Evolutionary conservation across 2,329 filamentous ascomycete genomes (phyloP), one percentile per base, ranked within the genome.

Genomic region (Colletotrichum endophyticum): DNA sequence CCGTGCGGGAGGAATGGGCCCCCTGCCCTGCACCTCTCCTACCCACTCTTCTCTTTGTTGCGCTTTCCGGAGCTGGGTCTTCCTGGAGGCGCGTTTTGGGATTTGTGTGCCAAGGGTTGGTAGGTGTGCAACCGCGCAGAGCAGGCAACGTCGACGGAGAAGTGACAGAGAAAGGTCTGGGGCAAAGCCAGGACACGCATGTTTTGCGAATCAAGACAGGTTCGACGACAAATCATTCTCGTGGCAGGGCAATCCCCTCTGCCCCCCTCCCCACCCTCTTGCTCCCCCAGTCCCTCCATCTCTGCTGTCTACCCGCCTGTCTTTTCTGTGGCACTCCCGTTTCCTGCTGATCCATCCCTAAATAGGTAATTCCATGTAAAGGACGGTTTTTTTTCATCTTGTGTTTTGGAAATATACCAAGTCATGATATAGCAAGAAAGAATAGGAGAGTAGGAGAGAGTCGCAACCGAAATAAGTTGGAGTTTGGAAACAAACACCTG

Each of bases 121-220:
- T 6, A n/a, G 9, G 39, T 49, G 39, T 49, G 19, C 19, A 49
- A 49, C 39, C 61, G 30, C 61, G 30, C 32, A 62, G n/a, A 59
- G 25, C 16, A 28, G 16, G 56, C 15, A 30, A 59, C 3, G 25
- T 27, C 25, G n/a, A 25, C 19, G 9, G 36, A 27, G 36, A 27
- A 32, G 11, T 12, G 13, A 32, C 11, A 19, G 32, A 56, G 2
- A 3, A 1, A 69, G 28, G 32, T 69, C 70, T 64, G 73, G 73
- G 70, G 70, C 70, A 73, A 69, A 73, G 68, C 73, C 69, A 72
- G 68, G 68, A 66, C 61, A 67, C 30, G 68, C 73, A 67, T 68
- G 69, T 39, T 72, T 73, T 72, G 36, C 68, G 53, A 72, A 66
- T 30, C 53, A 71, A 62, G 68, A 66, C 72, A 66, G n/a, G 8